phyloP scores from a whole-genome alignment of 768 basidiomycete species.

The Neoboletus subvelutipes region DNA sequence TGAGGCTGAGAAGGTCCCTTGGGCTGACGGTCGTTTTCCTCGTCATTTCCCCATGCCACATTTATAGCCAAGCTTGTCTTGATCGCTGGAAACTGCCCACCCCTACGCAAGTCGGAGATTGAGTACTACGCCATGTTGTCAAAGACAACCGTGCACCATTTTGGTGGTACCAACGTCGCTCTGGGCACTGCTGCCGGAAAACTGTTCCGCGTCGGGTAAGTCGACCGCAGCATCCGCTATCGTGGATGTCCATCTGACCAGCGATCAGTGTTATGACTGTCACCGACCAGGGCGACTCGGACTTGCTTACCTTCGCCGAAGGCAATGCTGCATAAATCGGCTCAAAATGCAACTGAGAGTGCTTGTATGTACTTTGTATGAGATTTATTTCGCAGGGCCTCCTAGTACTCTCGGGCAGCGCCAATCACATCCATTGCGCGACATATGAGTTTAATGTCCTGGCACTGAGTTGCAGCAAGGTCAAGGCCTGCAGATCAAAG shows the following conservation, averaged over 20 bases:
- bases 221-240: slow-evolving; percentile 2
- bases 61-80: slow-evolving; percentile 91
- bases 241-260: slow-evolving; percentile 5
- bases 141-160: slow-evolving; percentile 98
- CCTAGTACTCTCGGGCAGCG: neutral
- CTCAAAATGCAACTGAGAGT: neutral
- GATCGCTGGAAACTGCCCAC: slow-evolving; percentile 99
- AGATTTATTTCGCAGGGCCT: neutral
- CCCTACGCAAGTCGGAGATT: slow-evolving; percentile 97
- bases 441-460: neutral
- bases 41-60: slow-evolving; percentile 18
- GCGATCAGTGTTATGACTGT: slow-evolving; percentile 89
- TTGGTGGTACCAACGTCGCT: slow-evolving; percentile 94
- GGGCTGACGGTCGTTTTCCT: slow-evolving; percentile 50
- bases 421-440: neutral
- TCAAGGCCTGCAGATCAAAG: neutral
- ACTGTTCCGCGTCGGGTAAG: slow-evolving; percentile 96
- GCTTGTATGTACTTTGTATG: slow-evolving; percentile 5
- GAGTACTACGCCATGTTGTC: slow-evolving; percentile 99
- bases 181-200: slow-evolving; percentile 99
- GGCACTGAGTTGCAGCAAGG: too few species aligned
- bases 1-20: slow-evolving; percentile 99
- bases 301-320: slow-evolving; percentile 87
- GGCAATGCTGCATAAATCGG: slow-evolving; percentile 55
- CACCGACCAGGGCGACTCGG: slow-evolving; percentile 93